Evolutionary conservation across 371 early-diverging fungal genomes (phyloP).

Genomic region (Apophysomyces elegans): DNA sequence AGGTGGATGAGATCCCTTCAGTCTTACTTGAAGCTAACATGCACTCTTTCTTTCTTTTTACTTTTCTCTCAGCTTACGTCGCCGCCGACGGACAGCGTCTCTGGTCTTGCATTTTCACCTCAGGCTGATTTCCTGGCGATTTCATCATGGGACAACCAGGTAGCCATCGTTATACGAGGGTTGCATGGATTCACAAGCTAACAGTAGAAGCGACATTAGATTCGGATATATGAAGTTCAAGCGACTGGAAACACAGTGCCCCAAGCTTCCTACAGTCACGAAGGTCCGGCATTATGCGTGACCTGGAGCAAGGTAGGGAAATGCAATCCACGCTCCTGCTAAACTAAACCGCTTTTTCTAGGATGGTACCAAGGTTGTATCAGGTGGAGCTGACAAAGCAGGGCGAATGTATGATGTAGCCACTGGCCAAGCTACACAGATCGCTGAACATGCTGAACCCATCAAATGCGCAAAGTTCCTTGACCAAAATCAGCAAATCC

Average conservation of each 20-base stretch:
- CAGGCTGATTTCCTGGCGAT: constrained; percentile 85
- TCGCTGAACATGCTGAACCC: constrained; percentile 85
- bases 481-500: constrained; percentile 66
- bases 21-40: background rate
- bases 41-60: background rate
- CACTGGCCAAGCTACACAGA: constrained; percentile 77
- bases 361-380: constrained; percentile 88
- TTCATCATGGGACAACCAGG: constrained; percentile 93
- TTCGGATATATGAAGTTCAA: constrained; percentile 90
- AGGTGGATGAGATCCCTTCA: background rate
- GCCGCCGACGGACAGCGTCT: constrained; percentile 86
- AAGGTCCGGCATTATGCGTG: constrained; percentile 83
- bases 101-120: constrained; percentile 79
- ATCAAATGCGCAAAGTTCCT: constrained; percentile 78
- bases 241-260: constrained; percentile 71
- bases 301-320: constrained; percentile 86
- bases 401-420: constrained; percentile 79
- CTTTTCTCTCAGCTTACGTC: constrained; percentile 55
- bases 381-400: constrained; percentile 88
- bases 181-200: background rate
- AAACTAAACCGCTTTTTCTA: constrained; percentile 30
- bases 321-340: background rate
- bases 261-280: constrained; percentile 81
- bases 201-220: constrained; percentile 50
- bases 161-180: constrained; percentile 27